Conservation (phyloP, 148 eudicot genomes). For the Chenopodium suecicum region DNA sequence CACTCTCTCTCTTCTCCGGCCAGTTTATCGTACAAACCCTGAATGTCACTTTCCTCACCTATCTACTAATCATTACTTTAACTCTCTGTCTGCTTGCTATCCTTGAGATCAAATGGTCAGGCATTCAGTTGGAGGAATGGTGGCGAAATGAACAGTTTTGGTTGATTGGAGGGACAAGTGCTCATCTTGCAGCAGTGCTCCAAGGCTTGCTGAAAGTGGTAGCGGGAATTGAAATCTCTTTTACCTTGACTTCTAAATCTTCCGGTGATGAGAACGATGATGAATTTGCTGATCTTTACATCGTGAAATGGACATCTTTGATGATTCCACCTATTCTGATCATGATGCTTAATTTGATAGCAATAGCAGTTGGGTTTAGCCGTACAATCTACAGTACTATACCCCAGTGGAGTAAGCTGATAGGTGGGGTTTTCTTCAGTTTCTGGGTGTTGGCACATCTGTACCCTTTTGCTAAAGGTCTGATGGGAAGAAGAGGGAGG, state of each 20-base stretch:
- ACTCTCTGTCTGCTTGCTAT: conserved; percentile 70
- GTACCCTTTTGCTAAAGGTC: conserved; percentile 86
- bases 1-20: conserved; percentile 91
- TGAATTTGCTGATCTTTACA: conserved; percentile 80
- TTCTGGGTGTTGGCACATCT: conserved; percentile 94
- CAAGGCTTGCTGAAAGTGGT: conserved; percentile 81
- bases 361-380: conserved; percentile 83
- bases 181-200: conserved; percentile 87
- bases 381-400: conserved; percentile 75
- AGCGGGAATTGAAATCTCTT: conserved; percentile 90
- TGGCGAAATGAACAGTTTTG: conserved; percentile 96
- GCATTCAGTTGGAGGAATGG: conserved; percentile 82
- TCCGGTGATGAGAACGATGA: conserved; percentile 73
- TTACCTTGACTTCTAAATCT: conserved; percentile 79
- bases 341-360: conserved; percentile 77
- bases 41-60: conserved; percentile 72
- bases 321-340: conserved; percentile 89
- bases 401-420: conserved; percentile 86
- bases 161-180: conserved; percentile 95
- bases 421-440: conserved; percentile 93
- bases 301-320: conserved; percentile 83
- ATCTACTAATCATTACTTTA: conserved; percentile 61
- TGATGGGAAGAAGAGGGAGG: conserved; percentile 91
- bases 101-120: conserved; percentile 89
- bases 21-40: conserved; percentile 87